Evolutionary conservation across 1,284 basidiomycete species (phyloP), one percentile per base, ranked within the genome.

Genomic region (Pseudozyma sp.): DNA sequence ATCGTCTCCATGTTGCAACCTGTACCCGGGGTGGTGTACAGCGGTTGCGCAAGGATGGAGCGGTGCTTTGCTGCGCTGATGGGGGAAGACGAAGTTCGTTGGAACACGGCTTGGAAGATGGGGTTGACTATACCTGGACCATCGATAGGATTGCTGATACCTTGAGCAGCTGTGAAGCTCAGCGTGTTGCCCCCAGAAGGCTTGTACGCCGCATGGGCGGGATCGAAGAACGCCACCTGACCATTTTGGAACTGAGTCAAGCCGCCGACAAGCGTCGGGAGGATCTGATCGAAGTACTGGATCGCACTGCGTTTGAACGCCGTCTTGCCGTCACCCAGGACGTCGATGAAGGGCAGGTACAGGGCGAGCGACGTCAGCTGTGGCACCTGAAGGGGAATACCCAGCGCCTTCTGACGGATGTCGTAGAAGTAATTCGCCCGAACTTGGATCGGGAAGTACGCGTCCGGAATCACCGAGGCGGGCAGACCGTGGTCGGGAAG

Each of bases 151-250:
- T 67, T 67, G 30, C 43, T 43, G 16, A 67, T 24, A 30, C 64
- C 64, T 29, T 60, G 57, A 24, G 48, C 55, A 16, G 19, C 57
- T 9, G 45, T 44, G 17, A 67, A 60, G 17, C 52, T 55, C 8
- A 56, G 35, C 8, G 51, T 49, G 51, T 13, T 34, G 14, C 47
- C 52, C 16, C 63, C 56, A 5, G 35, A 42, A 4, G 63, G 8
- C 33, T 59, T 66, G 47, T 66, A 66, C 33, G 56, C 61, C 11
- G 55, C 63, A 46, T 65, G 63, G 17, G 37, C 50, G 13, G 55
- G 63, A 17, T 65, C 63, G 33, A 65, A 65, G 42, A 54, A 44
- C 3, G 63, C 63, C 37, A 65, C 31, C 46, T 65, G 54, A 16
- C 49, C 54, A 14, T 58, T 19, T n/a, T 52, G 48, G 8, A 49